These are phyloP conservation scores for Ganoderma meredithae DNA, from an alignment of 1,284 basidiomycete species.

Conservation along the genomic window DNA sequence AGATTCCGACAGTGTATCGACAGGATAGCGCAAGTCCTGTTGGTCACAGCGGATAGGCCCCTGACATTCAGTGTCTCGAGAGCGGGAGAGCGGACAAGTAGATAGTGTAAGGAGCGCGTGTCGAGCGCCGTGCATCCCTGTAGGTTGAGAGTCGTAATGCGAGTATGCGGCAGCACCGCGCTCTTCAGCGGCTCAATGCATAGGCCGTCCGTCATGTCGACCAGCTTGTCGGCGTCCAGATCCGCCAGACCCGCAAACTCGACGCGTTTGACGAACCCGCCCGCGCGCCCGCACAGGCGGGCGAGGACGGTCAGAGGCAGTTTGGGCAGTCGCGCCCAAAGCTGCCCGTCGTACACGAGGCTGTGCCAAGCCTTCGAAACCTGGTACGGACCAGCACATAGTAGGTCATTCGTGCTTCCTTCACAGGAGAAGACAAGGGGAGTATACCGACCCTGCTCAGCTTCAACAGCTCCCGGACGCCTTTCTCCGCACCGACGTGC, in stretches of 20 bases:
- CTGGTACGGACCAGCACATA: constrained; percentile 47
- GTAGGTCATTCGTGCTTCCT: constrained; percentile 29
- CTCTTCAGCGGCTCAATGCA: constrained; percentile 50
- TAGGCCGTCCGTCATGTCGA: constrained; percentile 60
- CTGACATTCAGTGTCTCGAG: constrained; percentile 71
- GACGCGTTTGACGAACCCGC: constrained; percentile 72
- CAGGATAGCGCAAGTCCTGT: constrained; percentile 76
- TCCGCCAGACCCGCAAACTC: constrained; percentile 71
- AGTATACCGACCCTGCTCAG: constrained; percentile 69
- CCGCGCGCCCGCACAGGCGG: constrained; percentile 59
- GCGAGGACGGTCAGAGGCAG: constrained; percentile 58
- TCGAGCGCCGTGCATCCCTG: constrained; percentile 76
- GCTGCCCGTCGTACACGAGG: constrained; percentile 86
- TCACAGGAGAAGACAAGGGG: constrained; percentile 33
- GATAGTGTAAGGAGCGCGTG: constrained; percentile 69
- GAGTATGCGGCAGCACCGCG: constrained; percentile 56
- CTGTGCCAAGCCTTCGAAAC: constrained; percentile 84
- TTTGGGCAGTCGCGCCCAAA: constrained; percentile 75
- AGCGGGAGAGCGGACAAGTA: constrained; percentile 73
- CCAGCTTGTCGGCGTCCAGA: constrained; percentile 57
- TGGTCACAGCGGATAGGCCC: constrained; percentile 73
- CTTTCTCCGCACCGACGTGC: constrained; percentile 79
- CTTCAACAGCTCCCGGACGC: constrained; percentile 79
- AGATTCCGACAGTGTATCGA: constrained; percentile 63
- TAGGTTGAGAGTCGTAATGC: constrained; percentile 76